These are phyloP conservation scores for Dinochytrium kinnereticum DNA, from an alignment of 371 early-diverging fungal species.

Conservation along the genomic window DNA sequence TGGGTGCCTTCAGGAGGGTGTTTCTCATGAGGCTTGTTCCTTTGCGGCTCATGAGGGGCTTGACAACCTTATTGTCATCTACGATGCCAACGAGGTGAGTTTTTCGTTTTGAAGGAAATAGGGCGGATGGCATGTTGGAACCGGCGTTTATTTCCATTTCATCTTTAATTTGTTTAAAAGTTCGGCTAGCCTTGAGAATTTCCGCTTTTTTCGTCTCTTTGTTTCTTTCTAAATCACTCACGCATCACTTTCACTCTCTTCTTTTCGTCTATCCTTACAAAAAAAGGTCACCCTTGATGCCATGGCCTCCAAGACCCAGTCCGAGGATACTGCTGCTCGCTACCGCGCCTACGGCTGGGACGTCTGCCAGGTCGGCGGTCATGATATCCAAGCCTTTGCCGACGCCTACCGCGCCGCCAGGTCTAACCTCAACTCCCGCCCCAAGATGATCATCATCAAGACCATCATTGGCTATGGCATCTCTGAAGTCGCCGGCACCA, in stretches of 20 bases:
- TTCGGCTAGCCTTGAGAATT: no score
- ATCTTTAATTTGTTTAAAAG: no score
- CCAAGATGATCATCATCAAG: conserved; percentile 39
- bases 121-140: no score
- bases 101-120: no score
- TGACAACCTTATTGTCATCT: conserved; percentile 95
- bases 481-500: conserved; percentile 60
- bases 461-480: conserved; percentile 84
- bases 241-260: no score
- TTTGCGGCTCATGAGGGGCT: conserved; percentile 97
- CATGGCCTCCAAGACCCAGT: conserved; percentile 35
- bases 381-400: conserved; percentile 76
- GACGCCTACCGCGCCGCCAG: conserved; percentile 53
- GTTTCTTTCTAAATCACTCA: not conserved
- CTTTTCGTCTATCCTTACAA: no score
- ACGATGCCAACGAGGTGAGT: conserved; percentile 92
- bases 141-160: no score
- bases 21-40: conserved; percentile 95
- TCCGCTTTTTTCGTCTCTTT: no score
- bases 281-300: conserved; percentile 39
- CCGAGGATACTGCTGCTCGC: conserved; percentile 92
- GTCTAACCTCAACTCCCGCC: conserved; percentile 25
- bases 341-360: conserved; percentile 97
- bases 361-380: conserved; percentile 74
- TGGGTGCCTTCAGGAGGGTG: conserved; percentile 99